Evolutionary conservation across 1,284 basidiomycete genomes (phyloP).

Genomic region (Megacollybia platyphylla): DNA sequence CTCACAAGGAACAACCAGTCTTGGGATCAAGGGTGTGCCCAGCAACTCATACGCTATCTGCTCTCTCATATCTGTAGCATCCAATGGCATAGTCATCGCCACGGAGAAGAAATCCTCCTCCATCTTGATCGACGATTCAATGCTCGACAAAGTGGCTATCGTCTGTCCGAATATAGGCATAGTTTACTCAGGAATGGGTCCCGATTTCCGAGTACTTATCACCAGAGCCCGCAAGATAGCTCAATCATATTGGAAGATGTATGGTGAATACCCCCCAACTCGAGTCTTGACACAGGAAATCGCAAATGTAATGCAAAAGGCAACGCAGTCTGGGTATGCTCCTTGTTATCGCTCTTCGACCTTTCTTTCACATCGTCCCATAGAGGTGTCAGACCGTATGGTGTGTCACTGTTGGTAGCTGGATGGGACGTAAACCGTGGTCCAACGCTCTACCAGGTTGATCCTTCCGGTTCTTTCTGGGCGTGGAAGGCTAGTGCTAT

Average conservation of each 20-base stretch:
- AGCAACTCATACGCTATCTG: constrained; percentile 4
- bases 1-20: constrained; percentile 89
- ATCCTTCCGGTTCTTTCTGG: constrained; percentile 98
- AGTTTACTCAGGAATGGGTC: constrained; percentile 99
- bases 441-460: constrained; percentile 93
- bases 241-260: constrained; percentile 98
- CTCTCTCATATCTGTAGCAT: constrained; percentile 41
- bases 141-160: constrained; percentile 92
- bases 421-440: constrained; percentile 92
- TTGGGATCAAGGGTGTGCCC: constrained; percentile 89
- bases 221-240: constrained; percentile 94
- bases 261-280: constrained; percentile 98
- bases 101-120: constrained; percentile 99
- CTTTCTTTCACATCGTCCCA: constrained; percentile 9
- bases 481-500: constrained; percentile 99
- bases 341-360: constrained; percentile 6
- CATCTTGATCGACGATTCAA: constrained; percentile 92
- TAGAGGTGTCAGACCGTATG: constrained; percentile 96
- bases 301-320: constrained; percentile 97
- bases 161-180: constrained; percentile 99
- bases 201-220: constrained; percentile 92
- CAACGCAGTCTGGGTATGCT: constrained; percentile 92
- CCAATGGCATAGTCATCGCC: constrained; percentile 97
- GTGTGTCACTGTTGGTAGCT: constrained; percentile 92
- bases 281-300: constrained; percentile 95